Evolutionary conservation across 129 eudicot species (phyloP).

Genomic region (Saussurea involucrata): DNA sequence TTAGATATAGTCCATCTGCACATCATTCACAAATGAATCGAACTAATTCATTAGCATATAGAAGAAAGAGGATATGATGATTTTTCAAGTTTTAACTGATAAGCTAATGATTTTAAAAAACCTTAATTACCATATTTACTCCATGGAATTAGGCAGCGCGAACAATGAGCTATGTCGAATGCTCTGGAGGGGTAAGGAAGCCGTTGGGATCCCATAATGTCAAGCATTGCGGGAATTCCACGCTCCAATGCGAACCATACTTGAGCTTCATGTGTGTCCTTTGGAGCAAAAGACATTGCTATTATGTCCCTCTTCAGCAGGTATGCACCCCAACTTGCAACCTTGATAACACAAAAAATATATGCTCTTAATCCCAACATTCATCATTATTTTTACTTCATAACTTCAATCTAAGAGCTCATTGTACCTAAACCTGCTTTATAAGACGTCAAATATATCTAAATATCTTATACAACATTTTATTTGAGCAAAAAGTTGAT

Average conservation of each 20-base stretch:
- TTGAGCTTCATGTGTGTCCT: constrained; percentile 99
- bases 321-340: constrained; percentile 99
- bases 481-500: too few relatives aligned
- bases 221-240: constrained; percentile 97
- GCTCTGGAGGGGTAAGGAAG: constrained; percentile 95
- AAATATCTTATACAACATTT: not conserved
- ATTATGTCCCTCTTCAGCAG: constrained; percentile 78
- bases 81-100: not conserved
- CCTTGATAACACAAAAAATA: constrained; percentile 42
- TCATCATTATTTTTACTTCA: not conserved
- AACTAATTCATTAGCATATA: not conserved
- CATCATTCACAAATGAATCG: not conserved
- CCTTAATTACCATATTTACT: constrained; percentile 43
- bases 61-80: not conserved
- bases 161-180: constrained; percentile 98
- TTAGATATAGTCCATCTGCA: constrained; percentile 80
- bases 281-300: constrained; percentile 98
- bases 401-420: not conserved
- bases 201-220: constrained; percentile 78
- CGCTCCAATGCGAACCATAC: constrained; percentile 96
- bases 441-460: too few relatives aligned
- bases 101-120: not conserved
- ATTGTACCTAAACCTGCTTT: not conserved
- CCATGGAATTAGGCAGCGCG: constrained; percentile 98
- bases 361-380: not conserved